Conservation (phyloP, 1,139 yeast species). For the Pichia sp. region DNA sequence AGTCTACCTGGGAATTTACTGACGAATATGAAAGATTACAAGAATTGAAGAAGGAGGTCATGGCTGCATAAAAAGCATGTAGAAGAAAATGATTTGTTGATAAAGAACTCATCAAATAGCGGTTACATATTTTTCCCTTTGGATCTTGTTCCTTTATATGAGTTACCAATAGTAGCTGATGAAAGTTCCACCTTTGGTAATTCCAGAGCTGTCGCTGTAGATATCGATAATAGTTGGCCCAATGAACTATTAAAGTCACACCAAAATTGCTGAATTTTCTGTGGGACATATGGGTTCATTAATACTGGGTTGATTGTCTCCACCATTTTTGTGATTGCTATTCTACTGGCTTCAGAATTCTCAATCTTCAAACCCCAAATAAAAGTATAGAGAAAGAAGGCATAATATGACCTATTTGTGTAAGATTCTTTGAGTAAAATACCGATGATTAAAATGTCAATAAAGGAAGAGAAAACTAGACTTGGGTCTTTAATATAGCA, state of each 20-base stretch:
- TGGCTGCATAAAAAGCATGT: not conserved
- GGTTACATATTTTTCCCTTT: no score
- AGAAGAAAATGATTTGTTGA: no score
- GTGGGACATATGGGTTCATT: constrained; percentile 10
- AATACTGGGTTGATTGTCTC: constrained; percentile 19
- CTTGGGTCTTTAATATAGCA: constrained; percentile 32
- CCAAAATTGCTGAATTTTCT: constrained; percentile 12
- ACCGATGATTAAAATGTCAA: constrained; percentile 32
- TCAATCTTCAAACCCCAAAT: constrained; percentile 38
- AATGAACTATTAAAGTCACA: no score
- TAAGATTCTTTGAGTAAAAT: constrained; percentile 30
- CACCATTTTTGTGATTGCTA: constrained; percentile 27
- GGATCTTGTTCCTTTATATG: no score
- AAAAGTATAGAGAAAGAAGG: constrained; percentile 31
- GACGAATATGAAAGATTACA: constrained; percentile 67
- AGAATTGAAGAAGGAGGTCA: constrained; percentile 41
- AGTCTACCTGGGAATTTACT: constrained; percentile 69
- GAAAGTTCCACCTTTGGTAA: no score
- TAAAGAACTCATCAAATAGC: no score
- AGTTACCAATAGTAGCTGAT: no score
- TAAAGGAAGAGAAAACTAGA: constrained; percentile 32
- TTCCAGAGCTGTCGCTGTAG: no score
- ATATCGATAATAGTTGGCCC: constrained; percentile 1
- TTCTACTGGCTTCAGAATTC: constrained; percentile 25
- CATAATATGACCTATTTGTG: constrained; percentile 22